phyloP scores from a whole-genome alignment of 129 eudicot species.

The Flaveria linearis region DNA sequence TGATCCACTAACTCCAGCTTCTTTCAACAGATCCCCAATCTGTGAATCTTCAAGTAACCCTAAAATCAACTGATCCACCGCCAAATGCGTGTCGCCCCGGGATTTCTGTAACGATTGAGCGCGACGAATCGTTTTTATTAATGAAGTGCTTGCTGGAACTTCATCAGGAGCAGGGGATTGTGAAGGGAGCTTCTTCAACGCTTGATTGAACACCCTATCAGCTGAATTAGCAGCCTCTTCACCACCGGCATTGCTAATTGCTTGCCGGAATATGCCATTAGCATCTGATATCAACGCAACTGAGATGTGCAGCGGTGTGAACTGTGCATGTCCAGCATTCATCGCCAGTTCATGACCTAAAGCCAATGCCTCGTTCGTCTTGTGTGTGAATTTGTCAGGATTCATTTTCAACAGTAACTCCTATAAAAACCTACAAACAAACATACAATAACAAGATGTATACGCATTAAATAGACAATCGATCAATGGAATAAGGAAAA shows the following conservation, averaged over 20 bases:
- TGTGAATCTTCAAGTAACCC: conserved; percentile 89
- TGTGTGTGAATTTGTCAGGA: conserved; percentile 92
- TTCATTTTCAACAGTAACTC: conserved; percentile 47
- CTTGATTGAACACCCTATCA: conserved; percentile 73
- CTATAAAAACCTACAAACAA: conserved; percentile 11
- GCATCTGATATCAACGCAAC: conserved; percentile 52
- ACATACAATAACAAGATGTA: background rate
- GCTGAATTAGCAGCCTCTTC: conserved; percentile 80
- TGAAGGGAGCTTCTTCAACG: conserved; percentile 75
- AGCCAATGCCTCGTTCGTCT: conserved; percentile 79
- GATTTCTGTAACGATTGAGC: conserved; percentile 76
- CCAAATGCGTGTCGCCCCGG: conserved; percentile 82
- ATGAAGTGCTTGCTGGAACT: conserved; percentile 72
- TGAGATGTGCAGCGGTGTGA: conserved; percentile 81
- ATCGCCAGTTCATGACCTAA: conserved; percentile 74
- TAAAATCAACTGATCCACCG: conserved; percentile 80
- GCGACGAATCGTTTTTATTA: conserved; percentile 59
- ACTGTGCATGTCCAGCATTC: conserved; percentile 77
- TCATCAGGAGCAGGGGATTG: conserved; percentile 93
- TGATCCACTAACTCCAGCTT: conserved; percentile 70
- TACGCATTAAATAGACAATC: no score
- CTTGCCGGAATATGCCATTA: conserved; percentile 77
- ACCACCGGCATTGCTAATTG: conserved; percentile 61
- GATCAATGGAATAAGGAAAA: background rate
- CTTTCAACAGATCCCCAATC: conserved; percentile 64